These are phyloP conservation scores for Exophiala sp. DNA, from an alignment of 2,329 filamentous ascomycete species.

Conservation along the genomic window DNA sequence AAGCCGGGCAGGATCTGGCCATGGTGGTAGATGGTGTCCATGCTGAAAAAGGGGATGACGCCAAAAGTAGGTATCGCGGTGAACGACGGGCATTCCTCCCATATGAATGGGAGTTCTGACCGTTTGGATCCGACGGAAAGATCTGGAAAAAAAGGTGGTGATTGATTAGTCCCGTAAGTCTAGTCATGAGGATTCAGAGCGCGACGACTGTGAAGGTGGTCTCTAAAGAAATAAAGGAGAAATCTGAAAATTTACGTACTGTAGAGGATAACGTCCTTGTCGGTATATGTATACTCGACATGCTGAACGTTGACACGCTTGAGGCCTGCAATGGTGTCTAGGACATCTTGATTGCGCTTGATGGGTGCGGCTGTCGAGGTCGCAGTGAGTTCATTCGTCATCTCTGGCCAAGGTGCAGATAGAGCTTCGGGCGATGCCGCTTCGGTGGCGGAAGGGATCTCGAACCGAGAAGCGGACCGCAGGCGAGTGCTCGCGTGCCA, in stretches of 20 bases:
- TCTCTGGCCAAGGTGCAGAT: not conserved
- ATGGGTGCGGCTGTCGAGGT: too few species aligned
- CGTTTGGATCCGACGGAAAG: conserved; percentile 88
- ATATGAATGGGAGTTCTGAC: conserved; percentile 79
- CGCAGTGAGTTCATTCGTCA: not conserved
- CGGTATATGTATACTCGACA: conserved; percentile 67
- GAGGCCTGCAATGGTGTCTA: conserved; percentile 77
- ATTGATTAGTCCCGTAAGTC: not conserved
- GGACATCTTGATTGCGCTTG: conserved; percentile 63
- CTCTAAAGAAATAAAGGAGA: conserved; percentile 37
- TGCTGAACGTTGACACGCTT: conserved; percentile 67
- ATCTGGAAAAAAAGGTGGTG: conserved; percentile 39
- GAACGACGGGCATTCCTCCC: conserved; percentile 86
- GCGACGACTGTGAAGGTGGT: too few species aligned
- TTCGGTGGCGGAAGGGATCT: not conserved
- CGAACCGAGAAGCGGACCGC: not conserved
- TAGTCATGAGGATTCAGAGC: too few species aligned
- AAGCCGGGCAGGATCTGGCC: conserved; percentile 89
- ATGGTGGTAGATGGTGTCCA: conserved; percentile 72
- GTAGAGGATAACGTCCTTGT: conserved; percentile 88
- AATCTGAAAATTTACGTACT: conserved; percentile 57
- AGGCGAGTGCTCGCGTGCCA: conserved; percentile 76
- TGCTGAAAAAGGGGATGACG: conserved; percentile 86
- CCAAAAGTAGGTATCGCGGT: conserved; percentile 82
- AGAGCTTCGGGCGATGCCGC: not conserved